Evolutionary conservation across 2,329 filamentous ascomycete species (phyloP), one percentile per base, ranked within the genome.

Genomic region (Calonectria fujianensis): DNA sequence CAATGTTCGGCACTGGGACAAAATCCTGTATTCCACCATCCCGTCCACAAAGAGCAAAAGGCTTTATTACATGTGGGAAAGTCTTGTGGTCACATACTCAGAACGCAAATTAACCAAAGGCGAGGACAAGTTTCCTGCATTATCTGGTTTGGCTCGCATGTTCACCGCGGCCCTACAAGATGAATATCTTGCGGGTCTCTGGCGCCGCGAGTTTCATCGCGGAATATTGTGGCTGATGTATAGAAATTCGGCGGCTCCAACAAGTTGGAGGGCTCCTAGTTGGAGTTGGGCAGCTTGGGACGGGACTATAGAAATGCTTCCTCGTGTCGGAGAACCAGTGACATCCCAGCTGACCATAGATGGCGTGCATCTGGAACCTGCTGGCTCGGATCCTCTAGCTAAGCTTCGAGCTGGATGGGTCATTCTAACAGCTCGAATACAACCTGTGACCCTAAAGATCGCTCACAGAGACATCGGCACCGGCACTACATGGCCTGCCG

Each of bases 251-350:
- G 13, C 18, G 13, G 10, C 20, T 13, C 45, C 64, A 18, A 11
- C 2, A 10, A 52, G 20, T 2, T 67, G 64, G 64, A 20, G 64
- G 18, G 64, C 64, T 14, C 64, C 64, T 14, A 67, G 48, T 39
- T 67, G 64, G 64, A 67, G 64, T 48, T 67, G 64, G 64, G 64
- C 29, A 29, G 45, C 64, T 9, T 67, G 64, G 45, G 64, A 67
- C 29, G 64, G 45, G 5, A 52, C 54, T 20, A 48, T 67, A 32
- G 61, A 50, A 14, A 50, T 65, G 61, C 13, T 67, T n/a, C 64
- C 64, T 7, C 45, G 31, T 29, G 48, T n/a, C 20, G 64, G 48
- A 29, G 64, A 67, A 39, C 64, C 64, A 37, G 7, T 54, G 20
- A 35, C 31, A n/a, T 67, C 64, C 13, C 64, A 52, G 29, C 14